Percentiles rank a stretch among this genome's conserved stretches.
Conservation (phyloP, 805 yeast genomes). For the Yarrowia deformans region DNA sequence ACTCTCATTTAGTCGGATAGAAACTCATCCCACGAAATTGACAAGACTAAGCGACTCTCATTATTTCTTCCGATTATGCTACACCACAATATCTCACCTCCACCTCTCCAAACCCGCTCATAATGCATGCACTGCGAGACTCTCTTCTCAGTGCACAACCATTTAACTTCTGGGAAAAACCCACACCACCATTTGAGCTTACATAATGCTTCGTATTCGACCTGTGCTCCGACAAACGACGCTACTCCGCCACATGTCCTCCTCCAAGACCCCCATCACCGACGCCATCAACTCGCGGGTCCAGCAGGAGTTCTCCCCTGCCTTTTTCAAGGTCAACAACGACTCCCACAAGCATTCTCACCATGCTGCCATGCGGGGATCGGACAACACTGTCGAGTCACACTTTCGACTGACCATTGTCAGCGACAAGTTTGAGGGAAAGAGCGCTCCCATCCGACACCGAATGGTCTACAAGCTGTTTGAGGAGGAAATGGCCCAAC, state of each 20-base stretch:
- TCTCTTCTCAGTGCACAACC: not conserved
- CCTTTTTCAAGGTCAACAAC: conserved; percentile 62
- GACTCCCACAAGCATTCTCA: conserved; percentile 90
- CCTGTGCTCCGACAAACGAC: conserved; percentile 30
- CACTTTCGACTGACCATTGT: conserved; percentile 81
- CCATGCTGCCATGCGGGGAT: conserved; percentile 81
- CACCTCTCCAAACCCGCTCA: not conserved
- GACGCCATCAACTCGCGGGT: conserved; percentile 57
- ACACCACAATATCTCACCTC: not conserved
- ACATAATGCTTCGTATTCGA: conserved; percentile 34
- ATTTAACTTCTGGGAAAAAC: conserved; percentile 11
- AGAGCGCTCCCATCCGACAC: conserved; percentile 76
- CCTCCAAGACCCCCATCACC: conserved; percentile 42
- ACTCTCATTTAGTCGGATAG: too few species aligned
- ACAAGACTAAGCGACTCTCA: too few species aligned
- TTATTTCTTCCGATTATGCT: too few species aligned
- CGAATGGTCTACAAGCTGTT: conserved; percentile 72
- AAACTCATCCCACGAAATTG: too few species aligned
- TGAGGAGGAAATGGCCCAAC: conserved; percentile 69
- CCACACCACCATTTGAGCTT: conserved; percentile 21
- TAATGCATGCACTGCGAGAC: conserved; percentile 11
- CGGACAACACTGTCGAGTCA: conserved; percentile 74
- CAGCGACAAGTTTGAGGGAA: conserved; percentile 70
- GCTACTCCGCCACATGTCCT: conserved; percentile 31
- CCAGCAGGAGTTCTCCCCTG: conserved; percentile 55